Conservation (phyloP, 1,139 yeast genomes). For the Saccharomyces hybrid region DNA sequence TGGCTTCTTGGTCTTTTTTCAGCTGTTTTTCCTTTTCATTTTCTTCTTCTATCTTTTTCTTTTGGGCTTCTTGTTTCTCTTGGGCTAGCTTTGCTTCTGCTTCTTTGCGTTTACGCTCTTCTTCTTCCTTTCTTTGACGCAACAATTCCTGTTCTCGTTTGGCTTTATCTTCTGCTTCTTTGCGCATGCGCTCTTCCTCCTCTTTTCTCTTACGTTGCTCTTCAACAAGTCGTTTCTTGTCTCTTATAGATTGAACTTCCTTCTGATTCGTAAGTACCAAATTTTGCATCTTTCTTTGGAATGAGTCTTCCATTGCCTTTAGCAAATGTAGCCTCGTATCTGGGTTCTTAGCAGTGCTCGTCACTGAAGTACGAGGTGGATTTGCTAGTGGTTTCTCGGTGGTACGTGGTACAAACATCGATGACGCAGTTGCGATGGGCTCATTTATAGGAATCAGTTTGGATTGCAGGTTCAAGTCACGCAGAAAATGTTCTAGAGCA, state of each 20-base stretch:
- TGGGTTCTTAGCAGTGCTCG: not conserved
- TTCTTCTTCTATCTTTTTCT: conserved; percentile 14
- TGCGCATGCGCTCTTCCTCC: conserved; percentile 12
- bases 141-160: conserved; percentile 12
- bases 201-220: conserved; percentile 14
- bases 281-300: not conserved
- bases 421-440: not conserved
- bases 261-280: not conserved
- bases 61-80: conserved; percentile 13
- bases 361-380: not conserved
- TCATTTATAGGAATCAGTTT: not conserved
- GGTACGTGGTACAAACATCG: not conserved
- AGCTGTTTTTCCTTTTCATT: conserved; percentile 10
- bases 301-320: not conserved
- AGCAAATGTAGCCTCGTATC: not conserved
- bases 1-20: conserved; percentile 5
- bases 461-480: not conserved
- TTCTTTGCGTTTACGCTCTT: conserved; percentile 10
- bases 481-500: not conserved
- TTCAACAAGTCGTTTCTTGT: conserved; percentile 3
- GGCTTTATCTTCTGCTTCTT: conserved; percentile 13
- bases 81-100: conserved; percentile 8
- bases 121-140: conserved; percentile 5
- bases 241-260: not conserved
- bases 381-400: not conserved